Percentiles rank a stretch among this genome's conserved stretches.
Evolutionary conservation across 257 asterid genomes (phyloP).

Genomic region (Solanum dulcamara): DNA sequence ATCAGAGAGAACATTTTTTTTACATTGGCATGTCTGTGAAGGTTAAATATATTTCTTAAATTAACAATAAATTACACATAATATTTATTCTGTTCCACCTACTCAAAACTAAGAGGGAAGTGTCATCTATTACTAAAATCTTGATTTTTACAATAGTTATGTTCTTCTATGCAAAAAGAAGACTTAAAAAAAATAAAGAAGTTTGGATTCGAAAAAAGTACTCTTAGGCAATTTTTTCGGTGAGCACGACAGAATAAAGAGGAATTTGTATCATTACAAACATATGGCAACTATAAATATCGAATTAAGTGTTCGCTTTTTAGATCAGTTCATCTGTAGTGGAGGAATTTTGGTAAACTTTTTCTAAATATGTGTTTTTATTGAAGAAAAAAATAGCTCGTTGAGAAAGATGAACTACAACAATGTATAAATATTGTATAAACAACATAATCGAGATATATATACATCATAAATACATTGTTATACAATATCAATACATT

Average conservation of each 20-base stretch:
- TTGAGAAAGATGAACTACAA: not conserved
- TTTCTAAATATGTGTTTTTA: no score
- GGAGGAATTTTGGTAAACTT: no score
- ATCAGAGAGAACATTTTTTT: not conserved
- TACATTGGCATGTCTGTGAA: not conserved
- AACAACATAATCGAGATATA: no score
- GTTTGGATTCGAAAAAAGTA: not conserved
- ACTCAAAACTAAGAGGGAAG: no score
- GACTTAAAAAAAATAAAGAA: no score
- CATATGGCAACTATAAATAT: no score
- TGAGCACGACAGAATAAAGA: not conserved
- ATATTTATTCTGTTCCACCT: not conserved
- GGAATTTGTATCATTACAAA: not conserved
- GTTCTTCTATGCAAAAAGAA: no score
- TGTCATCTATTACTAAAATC: not conserved
- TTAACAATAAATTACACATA: no score
- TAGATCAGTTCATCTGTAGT: no score
- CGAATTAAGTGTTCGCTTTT: not conserved
- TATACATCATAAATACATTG: no score
- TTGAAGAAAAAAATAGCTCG: not conserved
- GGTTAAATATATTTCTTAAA: not conserved
- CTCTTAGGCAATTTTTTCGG: rapidly evolving
- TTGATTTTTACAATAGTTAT: no score
- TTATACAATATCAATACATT: not conserved
- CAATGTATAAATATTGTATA: not conserved